These are phyloP conservation scores for Sporopachydermia cereana DNA, from an alignment of 1,139 yeast species.

Conservation along the genomic window DNA sequence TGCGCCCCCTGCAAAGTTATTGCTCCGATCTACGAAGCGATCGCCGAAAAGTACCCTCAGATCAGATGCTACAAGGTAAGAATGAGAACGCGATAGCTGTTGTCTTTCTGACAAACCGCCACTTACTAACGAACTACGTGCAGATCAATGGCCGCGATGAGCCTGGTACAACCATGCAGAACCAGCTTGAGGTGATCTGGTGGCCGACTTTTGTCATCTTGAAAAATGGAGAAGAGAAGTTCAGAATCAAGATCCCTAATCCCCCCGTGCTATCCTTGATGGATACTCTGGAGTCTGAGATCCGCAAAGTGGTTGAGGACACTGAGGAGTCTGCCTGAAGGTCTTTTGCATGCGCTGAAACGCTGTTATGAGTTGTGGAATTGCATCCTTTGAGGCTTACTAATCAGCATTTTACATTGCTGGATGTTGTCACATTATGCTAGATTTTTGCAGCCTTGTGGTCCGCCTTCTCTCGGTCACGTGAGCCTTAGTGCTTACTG, in stretches of 20 bases:
- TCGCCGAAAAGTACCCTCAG: background rate
- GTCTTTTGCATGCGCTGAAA: too few relatives aligned
- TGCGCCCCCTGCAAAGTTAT: background rate
- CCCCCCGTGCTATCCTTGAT: constrained; percentile 14
- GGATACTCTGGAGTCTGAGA: background rate
- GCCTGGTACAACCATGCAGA: constrained; percentile 14
- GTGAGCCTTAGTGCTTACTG: too few relatives aligned
- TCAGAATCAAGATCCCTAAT: constrained; percentile 18
- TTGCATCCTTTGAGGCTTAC: too few relatives aligned
- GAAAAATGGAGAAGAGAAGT: constrained; percentile 14
- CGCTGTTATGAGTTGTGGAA: too few relatives aligned
- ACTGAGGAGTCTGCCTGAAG: too few relatives aligned
- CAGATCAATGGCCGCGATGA: constrained; percentile 16
- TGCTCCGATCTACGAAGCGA: background rate
- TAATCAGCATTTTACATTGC: too few relatives aligned
- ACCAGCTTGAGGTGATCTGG: constrained; percentile 17
- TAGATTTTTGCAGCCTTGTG: too few relatives aligned
- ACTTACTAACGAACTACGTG: too few relatives aligned
- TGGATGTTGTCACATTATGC: too few relatives aligned
- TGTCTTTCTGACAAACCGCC: too few relatives aligned
- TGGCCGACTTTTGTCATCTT: constrained; percentile 19
- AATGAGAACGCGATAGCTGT: too few relatives aligned
- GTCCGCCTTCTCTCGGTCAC: too few relatives aligned
- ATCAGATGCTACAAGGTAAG: background rate
- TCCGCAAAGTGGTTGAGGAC: background rate